phyloP scores from a whole-genome alignment of 192 early-diverging fungal genomes.

The Umbelopsis ramanniana region DNA sequence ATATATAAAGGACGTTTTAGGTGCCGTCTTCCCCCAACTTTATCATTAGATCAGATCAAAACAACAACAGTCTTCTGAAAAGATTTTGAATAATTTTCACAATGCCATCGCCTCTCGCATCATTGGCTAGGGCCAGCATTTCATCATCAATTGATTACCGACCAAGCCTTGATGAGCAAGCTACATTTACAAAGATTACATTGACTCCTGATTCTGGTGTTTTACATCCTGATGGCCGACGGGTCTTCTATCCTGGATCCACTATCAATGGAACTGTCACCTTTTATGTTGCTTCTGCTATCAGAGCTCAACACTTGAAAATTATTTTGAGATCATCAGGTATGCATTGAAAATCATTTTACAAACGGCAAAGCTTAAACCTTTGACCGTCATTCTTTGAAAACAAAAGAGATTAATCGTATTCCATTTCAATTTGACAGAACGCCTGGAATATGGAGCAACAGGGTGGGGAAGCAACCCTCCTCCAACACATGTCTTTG shows the following conservation, averaged over 20 bases:
- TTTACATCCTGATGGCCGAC: neutral
- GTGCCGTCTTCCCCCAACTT: neutral
- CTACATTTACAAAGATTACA: neutral
- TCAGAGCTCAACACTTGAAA: constrained; percentile 33
- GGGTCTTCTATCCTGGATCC: constrained; percentile 25
- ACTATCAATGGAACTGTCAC: constrained; percentile 26
- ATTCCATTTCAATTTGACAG: constrained; percentile 15
- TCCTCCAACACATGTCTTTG: constrained; percentile 23
- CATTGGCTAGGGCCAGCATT: neutral
- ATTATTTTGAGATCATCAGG: constrained; percentile 34
- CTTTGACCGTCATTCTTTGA: too few relatives aligned
- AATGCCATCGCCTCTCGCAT: neutral
- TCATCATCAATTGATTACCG: neutral
- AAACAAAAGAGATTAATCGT: too few relatives aligned
- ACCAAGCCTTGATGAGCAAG: neutral
- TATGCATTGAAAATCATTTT: constrained; percentile 8
- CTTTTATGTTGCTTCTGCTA: constrained; percentile 9
- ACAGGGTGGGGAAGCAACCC: constrained; percentile 33
- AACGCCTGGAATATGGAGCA: constrained; percentile 32
- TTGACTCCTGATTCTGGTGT: constrained; percentile 10
- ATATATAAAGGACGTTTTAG: neutral
- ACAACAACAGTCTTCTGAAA: neutral
- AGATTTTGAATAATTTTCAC: neutral
- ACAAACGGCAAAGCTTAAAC: too few relatives aligned
- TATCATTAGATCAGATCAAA: neutral